Conservation (phyloP, 139 green algal genomes). For the Zygnema circumcarinatum region DNA sequence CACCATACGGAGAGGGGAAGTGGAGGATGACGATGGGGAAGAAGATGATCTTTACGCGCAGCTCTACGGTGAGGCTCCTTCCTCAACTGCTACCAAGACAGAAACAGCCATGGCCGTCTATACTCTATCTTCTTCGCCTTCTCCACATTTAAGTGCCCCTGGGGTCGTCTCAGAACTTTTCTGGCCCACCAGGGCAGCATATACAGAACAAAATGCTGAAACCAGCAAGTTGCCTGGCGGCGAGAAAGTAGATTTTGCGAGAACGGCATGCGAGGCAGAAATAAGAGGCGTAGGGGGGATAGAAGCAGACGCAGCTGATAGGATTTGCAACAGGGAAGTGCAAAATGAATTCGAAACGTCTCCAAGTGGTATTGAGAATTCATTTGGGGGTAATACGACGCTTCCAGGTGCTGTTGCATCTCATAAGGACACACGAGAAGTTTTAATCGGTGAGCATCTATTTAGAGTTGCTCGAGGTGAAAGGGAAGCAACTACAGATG, state of each 20-base stretch:
- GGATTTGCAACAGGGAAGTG: neutral
- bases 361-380: neutral
- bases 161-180: neutral
- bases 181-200: neutral
- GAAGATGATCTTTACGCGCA: neutral
- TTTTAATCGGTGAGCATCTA: neutral
- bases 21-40: neutral
- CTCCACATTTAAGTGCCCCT: too few relatives aligned
- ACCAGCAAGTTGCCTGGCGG: too few relatives aligned
- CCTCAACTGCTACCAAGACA: neutral
- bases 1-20: too few relatives aligned
- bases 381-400: neutral
- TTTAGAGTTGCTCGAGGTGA: neutral
- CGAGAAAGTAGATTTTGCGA: neutral
- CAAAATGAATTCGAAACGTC: neutral
- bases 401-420: neutral
- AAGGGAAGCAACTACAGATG: neutral
- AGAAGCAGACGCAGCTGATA: neutral
- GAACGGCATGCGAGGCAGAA: neutral
- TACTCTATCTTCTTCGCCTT: too few relatives aligned
- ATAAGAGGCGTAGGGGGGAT: too few relatives aligned
- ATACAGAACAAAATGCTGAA: neutral
- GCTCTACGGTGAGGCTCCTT: neutral
- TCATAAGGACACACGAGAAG: neutral
- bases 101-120: too few relatives aligned